Evolutionary conservation across 179 eudicot genomes (phyloP), one percentile per base, ranked within the genome.

Genomic region (Beta lomatogona): DNA sequence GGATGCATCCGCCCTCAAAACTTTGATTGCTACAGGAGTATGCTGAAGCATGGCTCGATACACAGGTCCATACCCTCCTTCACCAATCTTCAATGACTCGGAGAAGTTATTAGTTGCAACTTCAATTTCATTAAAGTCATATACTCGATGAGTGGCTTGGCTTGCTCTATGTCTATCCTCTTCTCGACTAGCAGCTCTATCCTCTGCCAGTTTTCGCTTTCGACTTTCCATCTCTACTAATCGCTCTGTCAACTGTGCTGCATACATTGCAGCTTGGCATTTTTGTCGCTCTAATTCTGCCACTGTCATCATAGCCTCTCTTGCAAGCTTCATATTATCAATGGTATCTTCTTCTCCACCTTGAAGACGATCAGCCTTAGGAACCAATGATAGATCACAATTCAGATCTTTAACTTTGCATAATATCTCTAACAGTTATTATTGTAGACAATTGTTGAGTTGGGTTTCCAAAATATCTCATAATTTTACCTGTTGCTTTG

Each of bases 11-110:
- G 94, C 84, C 75, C 83, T 81, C 54, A 94, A 74, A 71, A 93
- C 93, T 90, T 94, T 94, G 80, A 94, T 91, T 31, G 98, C 97
- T 18, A 92, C 98, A 28, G 90, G 83, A 14, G 97, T 94, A 77
- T 92, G 85, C 54, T 90, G 90, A 68, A 94, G 93, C 19, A 45
- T 67, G 81, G 83, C 91, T 83, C 82, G 87, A 63, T 85, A 94
- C n/a, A 94, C 98, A 57, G 97, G 97, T 75, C 98, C 98, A 82
- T 93, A 94, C 59, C 97, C 94, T 21, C 98, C 98, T 83, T 93
- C 97, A 50, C 98, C 98, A 65, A 94, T 86, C 83, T 93, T 90
- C 58, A 81, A 70, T 48, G 97, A 84, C 0, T 50, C 53, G 6
- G 92, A 82, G 86, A 94, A 94, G 70, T 88, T 28, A 46, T 91